phyloP scores from a whole-genome alignment of 2,329 filamentous ascomycete genomes.

The Exophiala spinifera region DNA sequence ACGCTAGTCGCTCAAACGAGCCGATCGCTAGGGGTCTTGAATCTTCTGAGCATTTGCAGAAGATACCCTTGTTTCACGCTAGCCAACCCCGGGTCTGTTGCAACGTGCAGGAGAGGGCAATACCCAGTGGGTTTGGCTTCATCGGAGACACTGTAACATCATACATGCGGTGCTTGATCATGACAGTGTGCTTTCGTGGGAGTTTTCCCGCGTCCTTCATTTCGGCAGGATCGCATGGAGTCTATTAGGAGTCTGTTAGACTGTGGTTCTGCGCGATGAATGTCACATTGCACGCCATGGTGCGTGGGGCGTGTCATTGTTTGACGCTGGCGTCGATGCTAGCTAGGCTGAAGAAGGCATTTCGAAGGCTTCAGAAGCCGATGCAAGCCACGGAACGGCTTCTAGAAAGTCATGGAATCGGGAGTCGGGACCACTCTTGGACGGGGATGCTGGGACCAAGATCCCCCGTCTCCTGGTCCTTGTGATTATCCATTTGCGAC shows the following conservation, averaged over 20 bases:
- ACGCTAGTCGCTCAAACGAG: neutral
- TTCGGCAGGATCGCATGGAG: neutral
- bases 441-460: neutral
- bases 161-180: neutral
- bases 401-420: neutral
- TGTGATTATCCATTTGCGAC: too few species aligned
- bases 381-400: neutral
- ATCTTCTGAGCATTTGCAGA: too few species aligned
- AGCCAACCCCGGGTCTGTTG: too few species aligned
- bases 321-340: constrained; percentile 1
- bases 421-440: neutral
- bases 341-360: constrained; percentile 1
- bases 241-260: neutral
- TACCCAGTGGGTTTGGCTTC: neutral
- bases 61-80: too few species aligned
- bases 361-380: constrained; percentile 1
- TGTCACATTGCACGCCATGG: neutral
- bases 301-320: constrained; percentile 1
- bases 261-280: neutral
- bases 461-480: neutral
- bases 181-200: neutral
- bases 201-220: neutral
- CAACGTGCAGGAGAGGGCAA: neutral
- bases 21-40: neutral
- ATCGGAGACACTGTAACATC: neutral